Conservation (phyloP, 208 protist genomes). For the Trypanosoma caninum region DNA sequence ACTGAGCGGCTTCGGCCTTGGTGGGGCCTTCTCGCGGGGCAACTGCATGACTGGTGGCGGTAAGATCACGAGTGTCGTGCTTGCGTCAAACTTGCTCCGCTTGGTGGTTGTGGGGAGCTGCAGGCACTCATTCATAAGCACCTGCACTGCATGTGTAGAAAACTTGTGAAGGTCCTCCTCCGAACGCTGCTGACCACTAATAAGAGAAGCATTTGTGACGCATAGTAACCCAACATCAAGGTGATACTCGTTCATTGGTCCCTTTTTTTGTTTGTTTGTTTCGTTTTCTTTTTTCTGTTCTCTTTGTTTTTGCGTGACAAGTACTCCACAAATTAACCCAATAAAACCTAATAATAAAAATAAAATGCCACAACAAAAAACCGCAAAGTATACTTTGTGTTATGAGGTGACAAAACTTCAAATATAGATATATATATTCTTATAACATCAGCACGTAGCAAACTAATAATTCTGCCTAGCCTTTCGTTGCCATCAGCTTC, state of each 20-base stretch:
- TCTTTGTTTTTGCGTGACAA: no score
- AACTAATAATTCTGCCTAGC: no score
- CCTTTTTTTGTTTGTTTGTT: neutral
- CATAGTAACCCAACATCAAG: conserved; percentile 77
- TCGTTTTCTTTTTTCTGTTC: neutral
- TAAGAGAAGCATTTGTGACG: conserved; percentile 70
- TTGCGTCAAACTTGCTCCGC: conserved; percentile 78
- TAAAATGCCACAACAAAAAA: no score
- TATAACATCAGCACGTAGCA: no score
- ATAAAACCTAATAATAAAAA: no score
- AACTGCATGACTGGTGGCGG: conserved; percentile 83
- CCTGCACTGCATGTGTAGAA: conserved; percentile 59
- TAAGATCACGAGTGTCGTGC: conserved; percentile 62
- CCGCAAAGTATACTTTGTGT: no score
- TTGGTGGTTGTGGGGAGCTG: conserved; percentile 67
- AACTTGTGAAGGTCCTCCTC: conserved; percentile 76
- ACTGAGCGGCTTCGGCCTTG: conserved; percentile 84
- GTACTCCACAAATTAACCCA: no score
- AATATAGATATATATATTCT: no score
- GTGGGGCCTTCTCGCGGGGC: conserved; percentile 90
- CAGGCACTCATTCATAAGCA: conserved; percentile 63
- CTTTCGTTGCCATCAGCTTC: no score
- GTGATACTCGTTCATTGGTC: conserved; percentile 65
- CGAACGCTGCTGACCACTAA: conserved; percentile 76
- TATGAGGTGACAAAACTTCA: no score